A percentile compares a stretch with the other conserved stretches of the same genome.
Evolutionary conservation across 163 green algal species (phyloP).

Genomic region (Prototheca cutis): DNA sequence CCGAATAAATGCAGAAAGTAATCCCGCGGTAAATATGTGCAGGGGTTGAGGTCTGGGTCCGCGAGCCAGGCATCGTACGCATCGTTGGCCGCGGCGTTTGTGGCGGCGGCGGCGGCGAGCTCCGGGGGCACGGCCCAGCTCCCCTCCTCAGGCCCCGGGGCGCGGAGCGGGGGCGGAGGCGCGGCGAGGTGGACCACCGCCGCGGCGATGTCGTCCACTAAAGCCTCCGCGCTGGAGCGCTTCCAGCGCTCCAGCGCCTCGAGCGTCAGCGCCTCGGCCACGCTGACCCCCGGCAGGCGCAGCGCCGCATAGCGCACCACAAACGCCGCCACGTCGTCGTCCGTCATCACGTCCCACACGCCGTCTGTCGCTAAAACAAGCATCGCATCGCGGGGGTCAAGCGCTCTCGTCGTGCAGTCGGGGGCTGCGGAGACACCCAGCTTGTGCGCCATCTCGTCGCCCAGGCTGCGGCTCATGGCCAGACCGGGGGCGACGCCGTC

Average conservation of each 20-base stretch:
- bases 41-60: slow-evolving; percentile 19
- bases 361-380: slow-evolving; percentile 31
- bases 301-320: slow-evolving; percentile 15
- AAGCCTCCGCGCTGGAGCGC: background rate
- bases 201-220: slow-evolving; percentile 29
- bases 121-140: background rate
- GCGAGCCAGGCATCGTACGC: slow-evolving; percentile 7
- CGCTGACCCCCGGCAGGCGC: slow-evolving; percentile 6
- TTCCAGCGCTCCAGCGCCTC: slow-evolving; percentile 39
- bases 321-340: slow-evolving; percentile 23
- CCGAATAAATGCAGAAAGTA: slow-evolving; percentile 7
- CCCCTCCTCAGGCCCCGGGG: background rate
- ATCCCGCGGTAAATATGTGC: slow-evolving; percentile 7
- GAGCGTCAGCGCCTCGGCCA: slow-evolving; percentile 31
- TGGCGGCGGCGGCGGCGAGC: slow-evolving; percentile 19
- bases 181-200: slow-evolving; percentile 23
- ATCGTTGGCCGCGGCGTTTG: slow-evolving; percentile 30
- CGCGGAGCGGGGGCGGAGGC: slow-evolving; percentile 7
- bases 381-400: slow-evolving; percentile 18
- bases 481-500: slow-evolving; percentile 22
- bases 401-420: slow-evolving; percentile 10
- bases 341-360: slow-evolving; percentile 35
- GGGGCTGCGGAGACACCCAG: slow-evolving; percentile 23
- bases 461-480: slow-evolving; percentile 32
- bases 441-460: slow-evolving; percentile 25